Evolutionary conservation across 495 filamentous ascomycete genomes (phyloP).

Genomic region (Platismatia glauca): DNA sequence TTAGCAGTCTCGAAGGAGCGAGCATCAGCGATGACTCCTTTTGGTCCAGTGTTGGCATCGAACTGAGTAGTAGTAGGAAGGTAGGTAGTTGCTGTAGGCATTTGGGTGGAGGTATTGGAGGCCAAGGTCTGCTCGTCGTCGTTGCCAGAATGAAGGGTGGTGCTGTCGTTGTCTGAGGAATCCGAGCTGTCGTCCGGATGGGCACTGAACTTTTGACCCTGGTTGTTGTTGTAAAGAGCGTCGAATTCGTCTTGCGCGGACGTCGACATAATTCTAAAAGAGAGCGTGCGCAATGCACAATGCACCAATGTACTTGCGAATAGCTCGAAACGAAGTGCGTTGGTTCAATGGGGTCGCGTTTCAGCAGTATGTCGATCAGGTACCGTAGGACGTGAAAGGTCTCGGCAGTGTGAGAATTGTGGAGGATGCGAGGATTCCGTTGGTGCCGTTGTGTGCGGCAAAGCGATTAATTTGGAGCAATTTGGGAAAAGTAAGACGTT

Average conservation of each 20-base stretch:
- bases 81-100: constrained; percentile 42
- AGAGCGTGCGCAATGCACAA: not conserved
- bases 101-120: constrained; percentile 37
- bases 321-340: not conserved
- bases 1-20: constrained; percentile 79
- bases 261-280: constrained; percentile 40
- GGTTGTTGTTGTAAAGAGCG: constrained; percentile 51
- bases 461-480: not conserved
- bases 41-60: constrained; percentile 87
- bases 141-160: constrained; percentile 44
- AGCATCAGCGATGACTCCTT: constrained; percentile 96
- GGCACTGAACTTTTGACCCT: constrained; percentile 31
- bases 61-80: constrained; percentile 51
- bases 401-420: not conserved
- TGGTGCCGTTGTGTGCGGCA: not conserved
- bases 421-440: not conserved
- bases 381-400: not conserved
- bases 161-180: constrained; percentile 31
- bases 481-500: not conserved
- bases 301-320: not conserved
- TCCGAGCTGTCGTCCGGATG: constrained; percentile 52
- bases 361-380: not conserved
- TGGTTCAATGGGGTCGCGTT: not conserved
- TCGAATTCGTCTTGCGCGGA: constrained; percentile 84
- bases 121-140: constrained; percentile 50